Evolutionary conservation across 2,329 filamentous ascomycete genomes (phyloP), one percentile per base, ranked within the genome.

Genomic region (Curvularia hawaiiensis): DNA sequence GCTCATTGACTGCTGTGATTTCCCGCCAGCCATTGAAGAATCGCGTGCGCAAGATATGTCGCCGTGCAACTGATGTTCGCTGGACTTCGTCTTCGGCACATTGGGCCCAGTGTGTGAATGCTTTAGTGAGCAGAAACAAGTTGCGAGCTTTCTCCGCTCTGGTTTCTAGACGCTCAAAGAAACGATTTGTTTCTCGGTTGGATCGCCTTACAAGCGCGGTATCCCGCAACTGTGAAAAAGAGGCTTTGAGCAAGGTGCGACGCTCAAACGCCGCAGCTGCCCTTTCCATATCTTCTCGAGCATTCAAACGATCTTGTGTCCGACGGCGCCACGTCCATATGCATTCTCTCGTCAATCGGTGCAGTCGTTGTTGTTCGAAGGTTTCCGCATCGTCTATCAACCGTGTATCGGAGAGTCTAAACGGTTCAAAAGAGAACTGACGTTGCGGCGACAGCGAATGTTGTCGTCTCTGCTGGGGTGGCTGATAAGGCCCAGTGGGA

Each of bases 21-120:
- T 86, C 82, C 26, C 84, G 82, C 89, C 89, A 92, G 8, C 85
- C 85, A 56, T 84, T 85, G 73, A 91, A 91, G 59, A 87, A 88
- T 54, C 85, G 84, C 12, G 84, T 85, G 54, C 88, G 82, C 52
- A 95, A 78, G 58, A 93, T 86, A 70, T 91, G 89, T 60, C 86
- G 82, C 60, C 89, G 83, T 20, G 90, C 91, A 41, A 86, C 81
- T 4, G 84, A 85, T 4, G 90, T 91, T 40, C 85, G 84, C 60
- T 86, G 83, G 16, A 87, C 79, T 67, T 91, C 85, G 14, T 90
- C 86, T 6, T 82, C 83, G 11, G 90, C 83, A 50, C 83, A 80
- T 53, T 84, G 83, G 11, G 84, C 84, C 91, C 91, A 96, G 62
- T 89, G 86, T 1, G 81, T 84, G 55, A 91, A 87, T 2, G 85